phyloP scores from a whole-genome alignment of 2,329 filamentous ascomycete genomes.

The Botrytis sinoallii region DNA sequence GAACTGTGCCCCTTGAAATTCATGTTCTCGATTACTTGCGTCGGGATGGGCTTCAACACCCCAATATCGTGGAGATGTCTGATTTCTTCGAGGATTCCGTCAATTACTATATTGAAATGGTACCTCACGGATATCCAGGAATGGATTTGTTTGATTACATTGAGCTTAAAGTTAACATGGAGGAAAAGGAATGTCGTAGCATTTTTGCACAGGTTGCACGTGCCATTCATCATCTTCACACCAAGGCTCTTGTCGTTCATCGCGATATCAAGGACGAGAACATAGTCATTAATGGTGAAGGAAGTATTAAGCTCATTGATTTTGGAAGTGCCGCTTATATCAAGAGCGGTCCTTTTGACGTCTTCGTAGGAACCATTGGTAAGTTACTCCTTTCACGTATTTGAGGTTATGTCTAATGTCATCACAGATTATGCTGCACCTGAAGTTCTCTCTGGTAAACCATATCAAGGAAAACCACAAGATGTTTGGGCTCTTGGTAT shows the following conservation, averaged over 20 bases:
- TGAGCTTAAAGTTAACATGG: constrained; percentile 93
- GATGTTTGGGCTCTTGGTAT: constrained; percentile 98
- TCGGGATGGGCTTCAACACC: constrained; percentile 63
- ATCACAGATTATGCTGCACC: constrained; percentile 88
- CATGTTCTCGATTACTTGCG: constrained; percentile 93
- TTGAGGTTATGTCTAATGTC: constrained; percentile 21
- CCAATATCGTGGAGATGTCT: constrained; percentile 71
- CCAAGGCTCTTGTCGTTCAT: constrained; percentile 86
- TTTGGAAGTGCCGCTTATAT: constrained; percentile 98
- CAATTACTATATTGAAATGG: constrained; percentile 99
- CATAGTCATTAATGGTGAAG: constrained; percentile 91
- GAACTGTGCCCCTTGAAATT: constrained; percentile 94
- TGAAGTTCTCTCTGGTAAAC: constrained; percentile 89
- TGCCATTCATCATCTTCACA: constrained; percentile 88
- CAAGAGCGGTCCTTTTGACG: constrained; percentile 96
- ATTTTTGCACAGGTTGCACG: constrained; percentile 93
- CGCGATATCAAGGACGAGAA: constrained; percentile 99
- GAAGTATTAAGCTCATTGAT: constrained; percentile 94
- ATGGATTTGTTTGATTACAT: constrained; percentile 99
- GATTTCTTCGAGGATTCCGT: constrained; percentile 75
- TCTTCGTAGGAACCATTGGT: constrained; percentile 99
- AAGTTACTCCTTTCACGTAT: constrained; percentile 38
- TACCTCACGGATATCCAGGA: constrained; percentile 87
- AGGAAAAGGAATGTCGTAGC: constrained; percentile 86
- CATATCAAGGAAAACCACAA: constrained; percentile 94